phyloP scores from a whole-genome alignment of 768 basidiomycete species.

The Lentinula sp. region DNA sequence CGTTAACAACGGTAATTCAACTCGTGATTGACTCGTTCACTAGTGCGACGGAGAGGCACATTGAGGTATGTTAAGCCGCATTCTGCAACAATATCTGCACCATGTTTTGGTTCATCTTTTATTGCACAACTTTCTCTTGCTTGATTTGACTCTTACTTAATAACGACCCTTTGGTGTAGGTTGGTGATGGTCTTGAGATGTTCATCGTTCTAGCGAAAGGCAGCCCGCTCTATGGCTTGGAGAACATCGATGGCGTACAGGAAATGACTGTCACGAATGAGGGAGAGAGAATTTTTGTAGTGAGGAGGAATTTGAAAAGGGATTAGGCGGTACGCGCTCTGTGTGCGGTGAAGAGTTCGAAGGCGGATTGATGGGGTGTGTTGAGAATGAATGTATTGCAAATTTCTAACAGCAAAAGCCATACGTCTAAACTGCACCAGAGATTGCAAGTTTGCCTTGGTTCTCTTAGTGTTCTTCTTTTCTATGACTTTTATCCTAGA shows the following conservation, averaged over 20 bases:
- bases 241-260: constrained; percentile 46
- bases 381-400: too few relatives aligned
- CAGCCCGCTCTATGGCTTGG: constrained; percentile 53
- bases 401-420: too few relatives aligned
- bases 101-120: too few relatives aligned
- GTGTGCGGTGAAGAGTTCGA: not conserved
- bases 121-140: constrained; percentile 5
- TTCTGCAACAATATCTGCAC: too few relatives aligned
- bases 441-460: too few relatives aligned
- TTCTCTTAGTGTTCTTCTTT: too few relatives aligned
- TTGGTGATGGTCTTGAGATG: constrained; percentile 94
- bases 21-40: constrained; percentile 97
- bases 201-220: constrained; percentile 77
- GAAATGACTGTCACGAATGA: constrained; percentile 59
- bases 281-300: constrained; percentile 71
- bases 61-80: constrained; percentile 57
- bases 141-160: constrained; percentile 3
- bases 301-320: constrained; percentile 78
- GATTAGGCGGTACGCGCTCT: constrained; percentile 35
- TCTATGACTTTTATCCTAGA: too few relatives aligned
- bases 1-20: constrained; percentile 70
- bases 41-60: constrained; percentile 95
- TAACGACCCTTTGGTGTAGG: constrained; percentile 33
- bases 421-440: too few relatives aligned
- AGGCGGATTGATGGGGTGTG: too few relatives aligned